Percentiles rank a stretch among this genome's conserved stretches.
Evolutionary conservation across 441 rosid species (phyloP).

Genomic region (Gossypium schwendimanii): DNA sequence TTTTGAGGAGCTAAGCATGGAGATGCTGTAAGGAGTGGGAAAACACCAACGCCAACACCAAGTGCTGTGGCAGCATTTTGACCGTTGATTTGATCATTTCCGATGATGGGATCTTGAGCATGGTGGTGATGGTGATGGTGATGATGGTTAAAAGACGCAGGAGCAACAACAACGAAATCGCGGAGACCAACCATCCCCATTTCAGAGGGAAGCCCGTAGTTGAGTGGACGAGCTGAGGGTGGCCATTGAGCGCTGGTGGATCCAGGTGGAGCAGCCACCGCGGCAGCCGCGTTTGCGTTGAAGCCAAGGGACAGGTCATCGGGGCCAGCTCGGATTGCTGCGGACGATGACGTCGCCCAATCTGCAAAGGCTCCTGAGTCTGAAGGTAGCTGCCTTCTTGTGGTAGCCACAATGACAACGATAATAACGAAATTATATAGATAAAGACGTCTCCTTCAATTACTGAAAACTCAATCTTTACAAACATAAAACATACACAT

Average conservation of each 20-base stretch:
- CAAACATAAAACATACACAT: slow-evolving; percentile 4
- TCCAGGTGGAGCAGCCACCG: slow-evolving; percentile 26
- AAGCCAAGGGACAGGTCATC: slow-evolving; percentile 95
- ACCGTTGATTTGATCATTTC: slow-evolving; percentile 31
- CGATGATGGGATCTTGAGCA: slow-evolving; percentile 27
- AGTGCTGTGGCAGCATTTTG: slow-evolving; percentile 47
- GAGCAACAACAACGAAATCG: slow-evolving; percentile 74
- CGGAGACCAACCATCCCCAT: slow-evolving; percentile 75
- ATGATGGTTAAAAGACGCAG: slow-evolving; percentile 46
- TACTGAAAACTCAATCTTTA: not conserved
- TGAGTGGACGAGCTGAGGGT: slow-evolving; percentile 28
- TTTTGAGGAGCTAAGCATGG: slow-evolving; percentile 40
- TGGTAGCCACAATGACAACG: slow-evolving; percentile 83
- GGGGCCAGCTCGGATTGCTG: slow-evolving; percentile 51
- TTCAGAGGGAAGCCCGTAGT: slow-evolving; percentile 48
- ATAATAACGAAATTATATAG: not conserved
- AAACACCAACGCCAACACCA: slow-evolving; percentile 61
- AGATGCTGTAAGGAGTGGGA: slow-evolving; percentile 58
- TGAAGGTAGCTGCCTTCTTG: slow-evolving; percentile 73
- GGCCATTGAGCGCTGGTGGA: slow-evolving; percentile 40
- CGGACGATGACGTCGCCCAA: slow-evolving; percentile 59
- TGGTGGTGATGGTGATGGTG: slow-evolving; percentile 49
- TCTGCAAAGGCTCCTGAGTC: slow-evolving; percentile 90
- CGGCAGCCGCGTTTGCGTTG: slow-evolving; percentile 62
- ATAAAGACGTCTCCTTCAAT: not conserved